These are phyloP conservation scores for Beauveria brongniartii DNA, from an alignment of 2,329 filamentous ascomycete genomes.

Conservation along the genomic window DNA sequence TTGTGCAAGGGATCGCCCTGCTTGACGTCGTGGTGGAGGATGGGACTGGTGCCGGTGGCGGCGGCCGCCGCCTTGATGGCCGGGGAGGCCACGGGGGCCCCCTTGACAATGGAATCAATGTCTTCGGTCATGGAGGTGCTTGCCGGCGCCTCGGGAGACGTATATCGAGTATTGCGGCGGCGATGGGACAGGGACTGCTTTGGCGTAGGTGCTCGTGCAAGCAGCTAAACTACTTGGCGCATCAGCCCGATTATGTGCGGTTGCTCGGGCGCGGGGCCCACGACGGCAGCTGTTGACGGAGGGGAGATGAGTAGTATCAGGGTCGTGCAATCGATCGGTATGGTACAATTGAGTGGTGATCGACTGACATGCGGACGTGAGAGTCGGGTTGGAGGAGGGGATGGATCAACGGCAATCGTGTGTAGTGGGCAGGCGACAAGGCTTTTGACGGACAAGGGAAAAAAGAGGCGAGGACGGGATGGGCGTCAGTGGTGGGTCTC, in stretches of 20 bases:
- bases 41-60: slow-evolving; percentile 30
- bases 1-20: slow-evolving; percentile 65
- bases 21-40: slow-evolving; percentile 35
- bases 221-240: neutral
- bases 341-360: neutral
- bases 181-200: neutral
- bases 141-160: neutral
- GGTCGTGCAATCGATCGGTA: neutral
- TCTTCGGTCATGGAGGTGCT: slow-evolving; percentile 49
- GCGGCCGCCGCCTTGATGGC: slow-evolving; percentile 16
- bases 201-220: neutral
- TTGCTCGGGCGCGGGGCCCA: neutral
- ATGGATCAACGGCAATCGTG: neutral
- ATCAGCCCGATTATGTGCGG: neutral
- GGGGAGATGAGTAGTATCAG: neutral
- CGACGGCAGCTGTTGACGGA: neutral
- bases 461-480: neutral
- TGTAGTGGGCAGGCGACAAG: neutral
- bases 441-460: neutral
- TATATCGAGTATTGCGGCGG: neutral
- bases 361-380: neutral
- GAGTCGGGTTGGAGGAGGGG: neutral
- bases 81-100: slow-evolving; percentile 25
- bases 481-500: neutral
- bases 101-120: slow-evolving; percentile 88